phyloP scores from a whole-genome alignment of 805 yeast species.

The Candida ovalis region DNA sequence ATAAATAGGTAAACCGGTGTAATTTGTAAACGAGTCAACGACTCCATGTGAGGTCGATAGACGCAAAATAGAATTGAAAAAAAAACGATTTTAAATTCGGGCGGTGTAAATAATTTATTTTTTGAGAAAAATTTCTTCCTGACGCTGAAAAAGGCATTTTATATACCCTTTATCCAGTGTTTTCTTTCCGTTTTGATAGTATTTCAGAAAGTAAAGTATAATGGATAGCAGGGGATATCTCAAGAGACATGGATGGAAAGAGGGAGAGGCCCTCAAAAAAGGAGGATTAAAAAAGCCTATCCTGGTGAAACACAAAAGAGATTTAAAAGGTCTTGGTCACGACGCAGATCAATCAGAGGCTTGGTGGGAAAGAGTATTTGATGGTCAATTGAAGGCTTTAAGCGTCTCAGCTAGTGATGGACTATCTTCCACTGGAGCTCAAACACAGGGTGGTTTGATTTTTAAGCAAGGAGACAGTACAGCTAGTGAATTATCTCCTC shows the following conservation, averaged over 20 bases:
- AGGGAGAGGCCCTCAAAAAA: slow-evolving; percentile 76
- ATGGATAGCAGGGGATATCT: slow-evolving; percentile 80
- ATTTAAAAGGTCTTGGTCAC: slow-evolving; percentile 87
- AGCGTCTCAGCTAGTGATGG: slow-evolving; percentile 33
- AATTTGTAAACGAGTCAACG: too few species aligned
- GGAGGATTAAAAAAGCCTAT: slow-evolving; percentile 87
- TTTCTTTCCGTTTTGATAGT: too few species aligned
- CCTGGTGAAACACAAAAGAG: slow-evolving; percentile 84
- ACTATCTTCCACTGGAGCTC: slow-evolving; percentile 2
- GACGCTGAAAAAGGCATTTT: too few species aligned
- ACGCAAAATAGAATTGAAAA: too few species aligned
- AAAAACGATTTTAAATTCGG: too few species aligned
- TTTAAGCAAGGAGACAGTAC: slow-evolving; percentile 43
- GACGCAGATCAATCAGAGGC: slow-evolving; percentile 71
- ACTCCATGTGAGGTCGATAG: too few species aligned
- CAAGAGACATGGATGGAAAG: slow-evolving; percentile 82
- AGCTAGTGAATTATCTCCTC: slow-evolving; percentile 44
- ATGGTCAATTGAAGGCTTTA: slow-evolving; percentile 80
- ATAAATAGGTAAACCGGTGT: too few species aligned
- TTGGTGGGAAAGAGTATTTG: slow-evolving; percentile 97
- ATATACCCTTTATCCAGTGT: too few species aligned
- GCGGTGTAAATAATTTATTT: too few species aligned
- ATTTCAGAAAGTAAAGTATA: background rate
- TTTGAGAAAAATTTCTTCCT: background rate
- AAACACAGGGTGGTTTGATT: slow-evolving; percentile 8